Evolutionary conservation across 441 rosid genomes (phyloP).

Genomic region (Lepidium campestre): DNA sequence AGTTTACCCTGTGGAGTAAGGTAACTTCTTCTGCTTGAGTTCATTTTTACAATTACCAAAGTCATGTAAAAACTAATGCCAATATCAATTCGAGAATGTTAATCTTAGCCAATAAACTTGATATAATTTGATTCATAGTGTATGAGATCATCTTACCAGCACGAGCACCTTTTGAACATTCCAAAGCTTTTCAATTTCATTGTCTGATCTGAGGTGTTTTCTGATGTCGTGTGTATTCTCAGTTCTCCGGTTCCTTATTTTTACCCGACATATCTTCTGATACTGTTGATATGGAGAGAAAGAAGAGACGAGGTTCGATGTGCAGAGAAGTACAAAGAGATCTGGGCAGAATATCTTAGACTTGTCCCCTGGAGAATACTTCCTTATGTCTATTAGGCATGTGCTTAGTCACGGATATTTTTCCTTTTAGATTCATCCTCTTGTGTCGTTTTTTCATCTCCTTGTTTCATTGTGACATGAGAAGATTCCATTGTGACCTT

Average conservation of each 20-base stretch:
- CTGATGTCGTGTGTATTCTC: conserved; percentile 19
- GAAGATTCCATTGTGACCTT: conserved; percentile 5
- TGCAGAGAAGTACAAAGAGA: conserved; percentile 77
- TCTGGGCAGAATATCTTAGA: conserved; percentile 71
- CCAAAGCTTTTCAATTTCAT: background rate
- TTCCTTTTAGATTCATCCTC: background rate
- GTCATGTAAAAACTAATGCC: background rate
- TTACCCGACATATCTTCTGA: conserved; percentile 77
- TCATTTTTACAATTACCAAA: conserved; percentile 6
- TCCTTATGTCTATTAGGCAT: conserved; percentile 56
- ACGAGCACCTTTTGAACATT: background rate
- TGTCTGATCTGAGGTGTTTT: background rate
- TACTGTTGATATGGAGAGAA: conserved; percentile 86
- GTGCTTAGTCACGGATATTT: background rate
- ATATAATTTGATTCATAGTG: background rate
- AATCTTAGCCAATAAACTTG: background rate
- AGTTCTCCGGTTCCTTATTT: conserved; percentile 84
- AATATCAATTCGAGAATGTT: background rate
- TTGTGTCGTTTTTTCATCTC: background rate
- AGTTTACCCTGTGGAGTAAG: conserved; percentile 86
- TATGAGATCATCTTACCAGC: background rate
- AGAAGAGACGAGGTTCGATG: conserved; percentile 87
- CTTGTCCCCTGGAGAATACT: conserved; percentile 92
- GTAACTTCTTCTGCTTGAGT: conserved; percentile 30
- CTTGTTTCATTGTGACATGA: conserved; percentile 2